Conservation (phyloP, 495 filamentous ascomycete genomes). For the Podospora appendiculata region DNA sequence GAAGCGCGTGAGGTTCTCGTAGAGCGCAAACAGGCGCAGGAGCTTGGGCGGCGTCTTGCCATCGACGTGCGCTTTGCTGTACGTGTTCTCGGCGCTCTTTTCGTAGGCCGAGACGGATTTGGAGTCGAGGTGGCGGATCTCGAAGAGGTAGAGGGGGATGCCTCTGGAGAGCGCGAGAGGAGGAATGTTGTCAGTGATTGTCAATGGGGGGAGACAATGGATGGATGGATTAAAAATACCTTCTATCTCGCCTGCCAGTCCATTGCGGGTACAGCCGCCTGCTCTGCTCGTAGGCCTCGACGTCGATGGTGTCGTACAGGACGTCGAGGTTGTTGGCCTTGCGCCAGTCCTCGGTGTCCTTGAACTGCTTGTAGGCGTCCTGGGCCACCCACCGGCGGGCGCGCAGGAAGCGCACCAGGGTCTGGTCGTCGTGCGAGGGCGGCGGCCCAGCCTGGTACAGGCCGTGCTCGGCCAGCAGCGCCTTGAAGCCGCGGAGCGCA, state of each 20-base stretch:
- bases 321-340: constrained; percentile 65
- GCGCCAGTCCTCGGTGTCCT: constrained; percentile 83
- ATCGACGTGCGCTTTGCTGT: constrained; percentile 45
- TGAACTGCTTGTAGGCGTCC: constrained; percentile 77
- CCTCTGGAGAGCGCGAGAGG: constrained; percentile 41
- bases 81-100: constrained; percentile 48
- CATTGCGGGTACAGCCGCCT: constrained; percentile 86
- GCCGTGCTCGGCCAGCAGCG: constrained; percentile 51
- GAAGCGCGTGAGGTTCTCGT: constrained; percentile 84
- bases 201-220: background rate
- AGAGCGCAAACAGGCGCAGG: constrained; percentile 75
- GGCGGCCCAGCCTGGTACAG: constrained; percentile 52
- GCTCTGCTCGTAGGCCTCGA: constrained; percentile 73
- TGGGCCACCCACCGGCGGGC: constrained; percentile 65
- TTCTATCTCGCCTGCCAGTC: constrained; percentile 75
- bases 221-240: constrained; percentile 14
- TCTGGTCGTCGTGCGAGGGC: constrained; percentile 72
- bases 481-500: constrained; percentile 61
- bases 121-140: constrained; percentile 71
- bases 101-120: constrained; percentile 77
- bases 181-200: background rate
- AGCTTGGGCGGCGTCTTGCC: constrained; percentile 59
- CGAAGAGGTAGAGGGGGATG: constrained; percentile 83
- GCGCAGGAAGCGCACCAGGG: constrained; percentile 74
- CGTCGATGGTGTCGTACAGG: constrained; percentile 70